Evolutionary conservation across 441 rosid species (phyloP), one percentile per base, ranked within the genome.

Genomic region (Metrosideros polymorpha): DNA sequence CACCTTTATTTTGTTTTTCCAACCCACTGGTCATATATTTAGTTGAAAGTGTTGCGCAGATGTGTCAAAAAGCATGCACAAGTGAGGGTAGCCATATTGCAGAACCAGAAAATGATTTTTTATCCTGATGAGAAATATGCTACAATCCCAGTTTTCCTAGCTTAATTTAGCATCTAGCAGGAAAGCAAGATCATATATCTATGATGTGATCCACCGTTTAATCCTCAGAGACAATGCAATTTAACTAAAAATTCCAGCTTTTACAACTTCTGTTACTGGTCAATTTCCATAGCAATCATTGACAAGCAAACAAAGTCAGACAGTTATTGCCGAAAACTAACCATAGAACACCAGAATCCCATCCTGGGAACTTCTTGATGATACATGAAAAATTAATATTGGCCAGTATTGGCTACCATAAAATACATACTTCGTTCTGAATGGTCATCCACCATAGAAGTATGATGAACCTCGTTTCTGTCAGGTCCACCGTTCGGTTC

Each of bases 31-130:
- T 22, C n/a, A 39, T 39, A 10, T 71, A 71, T 71, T 71, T 4
- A 71, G 79, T 39, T 1, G 7, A 39, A 71, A 35, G 5, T 0
- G 5, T 19, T 22, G 17, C 4, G 4, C 2, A 10, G 0, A 0
- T 39, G 27, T 2, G n/a, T 71, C 9, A 71, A 12, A 71, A 39
- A 35, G n/a, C 17, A 71, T 6, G 47, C n/a, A 39, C 79, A 22
- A 71, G 79, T 19, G 47, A 71, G 79, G n/a, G 15, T 35, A 35
- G n/a, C 47, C 79, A 71, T 22, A 71, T 39, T 39, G 47, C 79
- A 39, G n/a, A 71, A 10, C 79, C 47, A 71, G 47, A 71, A 59
- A 71, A 66, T 71, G 47, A 22, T 71, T 12, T 71, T 71, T 71
- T 24, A 71, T 71, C 47, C 79, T 39, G 39, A 22, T 39, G 7